Evolutionary conservation across 1,284 basidiomycete species (phyloP), one percentile per base, ranked within the genome.

Genomic region (Trichosporon inkin): DNA sequence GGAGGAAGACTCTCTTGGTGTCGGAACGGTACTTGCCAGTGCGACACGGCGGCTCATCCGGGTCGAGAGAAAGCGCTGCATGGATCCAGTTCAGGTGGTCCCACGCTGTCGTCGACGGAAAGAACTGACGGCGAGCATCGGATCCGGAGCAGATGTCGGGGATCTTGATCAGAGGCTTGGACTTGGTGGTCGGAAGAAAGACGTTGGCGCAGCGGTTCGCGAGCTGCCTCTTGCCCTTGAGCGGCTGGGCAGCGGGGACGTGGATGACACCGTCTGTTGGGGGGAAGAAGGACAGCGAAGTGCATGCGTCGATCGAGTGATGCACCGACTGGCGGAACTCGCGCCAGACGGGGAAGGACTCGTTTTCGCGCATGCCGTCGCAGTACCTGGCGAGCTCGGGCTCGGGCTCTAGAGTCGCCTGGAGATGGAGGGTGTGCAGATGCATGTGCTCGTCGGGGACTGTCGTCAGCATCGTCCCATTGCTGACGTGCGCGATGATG

Each of bases 21-120:
- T 65, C 62, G 38, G 68, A 67, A 24, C 64, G 64, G 47, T 69
- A 69, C 0, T 6, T 49, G n/a, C 39, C 60, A 35, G 62, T 62
- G 40, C 72, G 58, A 0, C 60, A 64, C 4, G 59, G 19, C 0
- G 56, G 51, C 16, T 62, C 55, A 1, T 54, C 53, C 1, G 70
- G 71, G 57, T 72, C 67, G 13, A 77, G 65, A 1, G 70, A 64
- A 0, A 75, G 28, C 0, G 65, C 60, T 0, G 72, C 68, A 52
- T 72, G 68, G 4, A 77, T 57, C 73, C 73, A 77, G 51, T 71
- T 68, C 28, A 61, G 54, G 6, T 59, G 60, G 40, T 74, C 72
- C 71, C 71, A 72, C 0, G 69, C 68, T 10, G 55, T 61, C 2
- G 68, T 55, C 3, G 36, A 47, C 2, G 58, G 51, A 28, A 65